A percentile compares a stretch with the other conserved stretches of the same genome.
These are phyloP conservation scores for Aureobasidium leucospermi DNA, from an alignment of 2,329 filamentous ascomycete genomes.

Conservation along the genomic window DNA sequence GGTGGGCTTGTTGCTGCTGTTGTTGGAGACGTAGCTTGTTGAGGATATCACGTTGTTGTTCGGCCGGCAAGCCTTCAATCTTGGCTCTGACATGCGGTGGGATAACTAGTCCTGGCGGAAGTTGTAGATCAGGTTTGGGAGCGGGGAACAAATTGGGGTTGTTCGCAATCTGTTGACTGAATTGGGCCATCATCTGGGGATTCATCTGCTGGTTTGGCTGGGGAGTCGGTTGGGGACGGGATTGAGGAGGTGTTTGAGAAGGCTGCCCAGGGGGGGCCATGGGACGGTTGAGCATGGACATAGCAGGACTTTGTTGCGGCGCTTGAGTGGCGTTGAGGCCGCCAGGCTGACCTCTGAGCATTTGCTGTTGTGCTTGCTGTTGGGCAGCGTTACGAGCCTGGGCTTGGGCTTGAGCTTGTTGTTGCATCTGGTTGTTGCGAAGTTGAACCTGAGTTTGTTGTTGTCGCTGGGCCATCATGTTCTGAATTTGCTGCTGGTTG, in stretches of 20 bases:
- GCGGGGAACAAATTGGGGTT: slow-evolving; percentile 10
- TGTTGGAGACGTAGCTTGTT: slow-evolving; percentile 16
- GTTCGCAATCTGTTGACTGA: slow-evolving; percentile 10
- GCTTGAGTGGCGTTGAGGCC: slow-evolving; percentile 36
- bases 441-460: slow-evolving; percentile 27
- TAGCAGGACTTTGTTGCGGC: slow-evolving; percentile 37
- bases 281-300: slow-evolving; percentile 43
- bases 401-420: slow-evolving; percentile 30
- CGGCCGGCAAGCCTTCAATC: slow-evolving; percentile 4
- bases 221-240: slow-evolving; percentile 18
- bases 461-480: slow-evolving; percentile 26
- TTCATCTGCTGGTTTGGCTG: slow-evolving; percentile 19
- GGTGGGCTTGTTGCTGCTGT: slow-evolving; percentile 23
- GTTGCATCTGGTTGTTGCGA: slow-evolving; percentile 25
- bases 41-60: slow-evolving; percentile 1
- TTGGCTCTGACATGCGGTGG: slow-evolving; percentile 11
- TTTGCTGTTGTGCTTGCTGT: slow-evolving; percentile 37
- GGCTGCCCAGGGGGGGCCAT: slow-evolving; percentile 40
- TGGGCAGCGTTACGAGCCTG: slow-evolving; percentile 30
- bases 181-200: slow-evolving; percentile 16
- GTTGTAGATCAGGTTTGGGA: slow-evolving; percentile 4
- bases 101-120: slow-evolving; percentile 8
- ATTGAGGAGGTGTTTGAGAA: slow-evolving; percentile 27
- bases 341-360: slow-evolving; percentile 40
- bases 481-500: slow-evolving; percentile 24